Evolutionary conservation across 2,329 filamentous ascomycete genomes (phyloP), one percentile per base, ranked within the genome.

Genomic region (Aspergillus pseudoviridinutans): DNA sequence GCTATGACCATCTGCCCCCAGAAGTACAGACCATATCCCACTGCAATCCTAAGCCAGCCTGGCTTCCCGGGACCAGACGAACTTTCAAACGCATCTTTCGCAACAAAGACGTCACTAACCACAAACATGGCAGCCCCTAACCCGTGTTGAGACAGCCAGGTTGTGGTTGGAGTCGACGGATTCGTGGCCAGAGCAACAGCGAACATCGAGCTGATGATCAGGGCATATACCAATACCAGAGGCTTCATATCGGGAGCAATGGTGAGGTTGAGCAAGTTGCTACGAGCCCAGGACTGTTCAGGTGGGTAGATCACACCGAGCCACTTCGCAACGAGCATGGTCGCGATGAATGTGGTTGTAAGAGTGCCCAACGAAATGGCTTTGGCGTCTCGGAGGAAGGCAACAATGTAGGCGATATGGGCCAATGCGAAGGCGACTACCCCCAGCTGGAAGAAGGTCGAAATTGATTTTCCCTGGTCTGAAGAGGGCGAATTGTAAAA

Each of bases 81-180:
- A 41, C 38, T 62, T n/a, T 63, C 63, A 52, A 71, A 71, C 8
- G 67, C 65, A 59, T 68, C 67, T 52, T 64, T 68, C 3, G 69
- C 69, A 29, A 71, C 69, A 50, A 71, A 71, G 28, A 71, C 49
- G 53, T 71, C 68, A 51, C 67, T 70, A 12, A 66, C 54, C 9
- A 71, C 68, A 58, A 71, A 71, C 69, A 71, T 70, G 7, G 44
- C 63, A 3, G 68, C 68, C 3, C 69, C 69, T 12, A 71, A 38
- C 32, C 60, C 47, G 17, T 66, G 61, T 58, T 69, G 69, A 20
- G 61, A 60, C 51, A 50, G 58, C 59, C 57, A 58, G 17, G 24
- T 12, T 17, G 56, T 53, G 22, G 29, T 20, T 7, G 50, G 35
- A 27, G 24, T 42, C n/a, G 58, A 50, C 1, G 60, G 54, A 2